Percentiles rank a stretch among this genome's conserved stretches.
Evolutionary conservation across 2,329 filamentous ascomycete species (phyloP).

Genomic region (Pseudopithomyces chartarum): DNA sequence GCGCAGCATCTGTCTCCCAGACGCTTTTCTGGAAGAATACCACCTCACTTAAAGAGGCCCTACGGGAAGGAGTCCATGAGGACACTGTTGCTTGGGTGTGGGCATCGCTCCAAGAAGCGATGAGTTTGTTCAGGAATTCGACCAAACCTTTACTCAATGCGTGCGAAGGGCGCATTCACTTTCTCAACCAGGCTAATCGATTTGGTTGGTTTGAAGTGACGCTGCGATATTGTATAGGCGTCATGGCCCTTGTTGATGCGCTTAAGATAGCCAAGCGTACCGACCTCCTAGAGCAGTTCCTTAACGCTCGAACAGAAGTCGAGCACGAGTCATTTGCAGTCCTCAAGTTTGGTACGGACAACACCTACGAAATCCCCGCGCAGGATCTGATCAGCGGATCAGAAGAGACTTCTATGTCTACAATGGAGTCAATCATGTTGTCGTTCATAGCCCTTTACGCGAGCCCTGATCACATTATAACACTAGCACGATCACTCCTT

Average conservation of each 20-base stretch:
- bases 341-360: slow-evolving; percentile 15
- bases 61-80: slow-evolving; percentile 16
- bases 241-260: slow-evolving; percentile 12
- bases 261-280: slow-evolving; percentile 10
- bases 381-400: neutral
- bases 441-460: neutral
- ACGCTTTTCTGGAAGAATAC: slow-evolving; percentile 15
- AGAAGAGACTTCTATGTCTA: neutral
- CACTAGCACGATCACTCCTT: neutral
- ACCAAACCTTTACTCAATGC: neutral
- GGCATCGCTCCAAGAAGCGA: neutral
- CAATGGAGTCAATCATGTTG: neutral
- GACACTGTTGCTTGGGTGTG: slow-evolving; percentile 1
- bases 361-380: slow-evolving; percentile 1
- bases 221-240: slow-evolving; percentile 14
- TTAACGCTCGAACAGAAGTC: slow-evolving; percentile 2
- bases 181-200: slow-evolving; percentile 5
- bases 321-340: slow-evolving; percentile 15
- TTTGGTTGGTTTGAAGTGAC: slow-evolving; percentile 10
- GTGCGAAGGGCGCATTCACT: neutral
- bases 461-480: neutral
- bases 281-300: slow-evolving; percentile 10
- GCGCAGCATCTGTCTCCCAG: slow-evolving; percentile 9
- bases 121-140: neutral
- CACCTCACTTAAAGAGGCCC: slow-evolving; percentile 16